phyloP scores from a whole-genome alignment of 345 rosid species.

The Lepidium africanum region DNA sequence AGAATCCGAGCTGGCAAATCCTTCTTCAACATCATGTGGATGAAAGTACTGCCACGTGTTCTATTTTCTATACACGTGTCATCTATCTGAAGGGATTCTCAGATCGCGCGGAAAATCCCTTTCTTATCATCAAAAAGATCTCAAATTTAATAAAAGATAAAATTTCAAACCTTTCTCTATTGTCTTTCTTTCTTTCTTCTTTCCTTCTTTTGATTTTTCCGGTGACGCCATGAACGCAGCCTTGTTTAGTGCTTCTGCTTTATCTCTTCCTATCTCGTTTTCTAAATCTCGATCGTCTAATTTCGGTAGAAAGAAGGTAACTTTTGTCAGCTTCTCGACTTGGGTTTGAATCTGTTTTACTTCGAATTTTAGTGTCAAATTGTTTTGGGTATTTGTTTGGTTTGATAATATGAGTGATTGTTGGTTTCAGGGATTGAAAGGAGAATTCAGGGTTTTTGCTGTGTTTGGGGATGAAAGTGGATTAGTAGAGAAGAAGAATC shows the following conservation, averaged over 20 bases:
- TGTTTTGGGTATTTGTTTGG: background rate
- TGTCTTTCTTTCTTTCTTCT: background rate
- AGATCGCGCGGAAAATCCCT: constrained; percentile 59
- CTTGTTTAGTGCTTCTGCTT: constrained; percentile 60
- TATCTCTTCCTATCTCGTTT: constrained; percentile 65
- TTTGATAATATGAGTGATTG: background rate
- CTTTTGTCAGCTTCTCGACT: constrained; percentile 2
- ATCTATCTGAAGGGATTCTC: constrained; percentile 39
- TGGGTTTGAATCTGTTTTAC: background rate
- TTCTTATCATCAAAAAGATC: constrained; percentile 71
- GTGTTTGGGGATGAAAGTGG: constrained; percentile 68
- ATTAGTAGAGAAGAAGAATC: constrained; percentile 59
- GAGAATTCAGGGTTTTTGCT: constrained; percentile 68
- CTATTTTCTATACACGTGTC: constrained; percentile 53
- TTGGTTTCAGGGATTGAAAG: constrained; percentile 52
- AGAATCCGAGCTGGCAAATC: constrained; percentile 63
- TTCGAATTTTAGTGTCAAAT: background rate
- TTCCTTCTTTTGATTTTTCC: background rate
- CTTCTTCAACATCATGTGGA: constrained; percentile 47
- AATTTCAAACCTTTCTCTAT: background rate
- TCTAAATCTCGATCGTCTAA: constrained; percentile 42
- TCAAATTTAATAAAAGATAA: background rate
- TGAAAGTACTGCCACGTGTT: constrained; percentile 42
- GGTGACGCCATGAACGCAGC: constrained; percentile 69
- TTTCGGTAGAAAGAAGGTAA: constrained; percentile 52